A percentile compares a stretch with the other conserved stretches of the same genome.
These are phyloP conservation scores for Fusarium penzigii DNA, from an alignment of 2,329 filamentous ascomycete species.

Conservation along the genomic window DNA sequence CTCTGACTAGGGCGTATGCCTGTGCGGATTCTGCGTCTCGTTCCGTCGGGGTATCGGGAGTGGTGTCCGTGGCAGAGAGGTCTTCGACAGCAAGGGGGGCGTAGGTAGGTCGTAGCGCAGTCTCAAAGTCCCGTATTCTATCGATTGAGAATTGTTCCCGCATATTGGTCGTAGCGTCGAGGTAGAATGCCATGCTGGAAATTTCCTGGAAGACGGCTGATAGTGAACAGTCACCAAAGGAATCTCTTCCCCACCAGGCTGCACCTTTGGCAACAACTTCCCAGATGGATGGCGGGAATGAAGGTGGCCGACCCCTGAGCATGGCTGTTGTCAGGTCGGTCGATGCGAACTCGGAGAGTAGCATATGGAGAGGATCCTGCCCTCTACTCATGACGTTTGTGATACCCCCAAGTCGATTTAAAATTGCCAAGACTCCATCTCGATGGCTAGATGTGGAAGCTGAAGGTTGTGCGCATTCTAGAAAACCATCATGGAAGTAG, in stretches of 20 bases:
- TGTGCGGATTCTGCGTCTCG: constrained; percentile 34
- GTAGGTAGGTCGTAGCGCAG: constrained; percentile 27
- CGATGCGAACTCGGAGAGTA: constrained; percentile 45
- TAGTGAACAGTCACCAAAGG: constrained; percentile 35
- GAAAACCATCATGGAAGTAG: constrained; percentile 43
- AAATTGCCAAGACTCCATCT: constrained; percentile 38
- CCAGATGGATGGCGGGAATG: constrained; percentile 41
- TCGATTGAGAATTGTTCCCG: constrained; percentile 29
- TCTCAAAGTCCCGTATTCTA: constrained; percentile 31
- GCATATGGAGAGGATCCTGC: constrained; percentile 36
- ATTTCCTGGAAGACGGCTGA: constrained; percentile 37
- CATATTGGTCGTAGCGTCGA: constrained; percentile 19
- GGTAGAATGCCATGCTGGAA: constrained; percentile 31
- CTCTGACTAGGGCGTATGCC: constrained; percentile 37
- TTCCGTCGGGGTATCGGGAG: not conserved
- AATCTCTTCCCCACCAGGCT: constrained; percentile 45
- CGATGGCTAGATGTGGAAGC: constrained; percentile 38
- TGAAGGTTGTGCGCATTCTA: constrained; percentile 33
- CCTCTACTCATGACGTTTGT: constrained; percentile 22
- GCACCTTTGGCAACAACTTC: constrained; percentile 39
- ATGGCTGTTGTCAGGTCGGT: constrained; percentile 45
- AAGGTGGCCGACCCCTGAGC: constrained; percentile 39
- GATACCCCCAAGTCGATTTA: constrained; percentile 34
- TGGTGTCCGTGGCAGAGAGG: constrained; percentile 4
- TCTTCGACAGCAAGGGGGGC: constrained; percentile 29